Base-by-base conservation (phyloP, 2,329 filamentous ascomycete genomes). In the Coniochaeta prunicola region DNA sequence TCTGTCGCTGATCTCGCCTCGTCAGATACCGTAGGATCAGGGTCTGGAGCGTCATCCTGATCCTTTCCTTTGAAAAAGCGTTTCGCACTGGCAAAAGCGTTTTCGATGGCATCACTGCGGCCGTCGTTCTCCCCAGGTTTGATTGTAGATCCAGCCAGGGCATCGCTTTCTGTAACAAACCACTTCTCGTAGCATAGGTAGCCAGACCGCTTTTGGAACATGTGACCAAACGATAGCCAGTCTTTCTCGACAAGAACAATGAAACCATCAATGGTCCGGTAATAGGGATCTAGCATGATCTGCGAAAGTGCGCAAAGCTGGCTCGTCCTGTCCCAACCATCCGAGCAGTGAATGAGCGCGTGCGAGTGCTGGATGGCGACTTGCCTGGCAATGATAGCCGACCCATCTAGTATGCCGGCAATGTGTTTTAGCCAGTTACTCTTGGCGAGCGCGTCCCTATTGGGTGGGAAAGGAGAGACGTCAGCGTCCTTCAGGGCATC, bases 241-340 rank as follows among this genome's bases (percentile, higher is more conserved):
- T 99, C 94, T 71, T 99, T 99, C 73, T 99, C 94, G 2, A 99
- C 83, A 7, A 99, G 77, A 2, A 96, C 87, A 65, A 97, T 92
- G 72, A 97, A 99, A 0, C 94, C 94, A 65, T 97, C 89, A 56
- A 99, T 78, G 0, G 94, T 97, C 57, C 94, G 86, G 71, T 92
- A 99, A 73, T 96, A 97, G 0, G 94, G 94, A 69, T 99, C 94
- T 9, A 99, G 82, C 78, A 96, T 93, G 40, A 99, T 81, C 74
- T 99, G 92, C 59, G 92, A 88, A 59, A 99, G 76, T 4, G 92
- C 92, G 67, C 92, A 96, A 57, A 99, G 81, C 74, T 99, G 94
- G 67, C 92, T 93, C 8, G 94, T 99, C 56, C 94, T 88, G 74
- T 99, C 94, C 94, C 94, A 99, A 4, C 94, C 94, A 73, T 99